Conservation (phyloP, 1,139 yeast genomes). For the Candida freyschussii region DNA sequence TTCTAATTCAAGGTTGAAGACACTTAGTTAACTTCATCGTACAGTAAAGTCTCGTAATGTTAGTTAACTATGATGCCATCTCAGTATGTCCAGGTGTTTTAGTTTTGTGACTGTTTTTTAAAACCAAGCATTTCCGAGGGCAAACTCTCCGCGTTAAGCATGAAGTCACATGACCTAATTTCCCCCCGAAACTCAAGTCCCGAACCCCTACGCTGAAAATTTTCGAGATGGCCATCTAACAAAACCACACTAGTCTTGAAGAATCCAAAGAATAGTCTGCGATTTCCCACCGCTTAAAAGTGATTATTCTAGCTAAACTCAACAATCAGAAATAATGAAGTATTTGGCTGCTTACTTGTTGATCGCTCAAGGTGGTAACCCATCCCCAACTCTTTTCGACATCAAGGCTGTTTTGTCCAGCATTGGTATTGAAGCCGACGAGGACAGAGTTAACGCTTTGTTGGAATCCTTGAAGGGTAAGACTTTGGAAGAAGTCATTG, state of each 20-base stretch:
- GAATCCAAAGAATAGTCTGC: constrained; percentile 30
- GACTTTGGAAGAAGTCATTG: constrained; percentile 80
- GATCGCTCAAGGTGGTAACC: constrained; percentile 81
- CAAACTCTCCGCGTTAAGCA: no score
- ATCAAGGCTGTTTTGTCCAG: constrained; percentile 84
- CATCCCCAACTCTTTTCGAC: constrained; percentile 90
- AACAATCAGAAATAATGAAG: constrained; percentile 67
- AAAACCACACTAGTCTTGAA: no score
- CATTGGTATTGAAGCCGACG: constrained; percentile 95
- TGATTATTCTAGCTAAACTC: constrained; percentile 36
- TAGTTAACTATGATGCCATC: no score
- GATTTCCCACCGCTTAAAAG: constrained; percentile 34
- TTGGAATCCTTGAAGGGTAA: constrained; percentile 93
- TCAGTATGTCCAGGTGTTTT: no score
- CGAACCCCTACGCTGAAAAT: constrained; percentile 6
- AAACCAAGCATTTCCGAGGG: no score
- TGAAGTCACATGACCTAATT: no score
- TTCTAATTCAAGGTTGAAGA: no score
- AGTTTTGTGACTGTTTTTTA: no score
- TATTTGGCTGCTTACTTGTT: constrained; percentile 90
- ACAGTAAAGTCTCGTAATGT: no score
- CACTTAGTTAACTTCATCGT: no score
- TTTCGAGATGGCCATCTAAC: constrained; percentile 2
- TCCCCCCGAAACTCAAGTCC: no score
- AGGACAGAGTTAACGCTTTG: constrained; percentile 78